Evolutionary conservation across 2,329 filamentous ascomycete species (phyloP).

Genomic region (Epichloe amarillans): DNA sequence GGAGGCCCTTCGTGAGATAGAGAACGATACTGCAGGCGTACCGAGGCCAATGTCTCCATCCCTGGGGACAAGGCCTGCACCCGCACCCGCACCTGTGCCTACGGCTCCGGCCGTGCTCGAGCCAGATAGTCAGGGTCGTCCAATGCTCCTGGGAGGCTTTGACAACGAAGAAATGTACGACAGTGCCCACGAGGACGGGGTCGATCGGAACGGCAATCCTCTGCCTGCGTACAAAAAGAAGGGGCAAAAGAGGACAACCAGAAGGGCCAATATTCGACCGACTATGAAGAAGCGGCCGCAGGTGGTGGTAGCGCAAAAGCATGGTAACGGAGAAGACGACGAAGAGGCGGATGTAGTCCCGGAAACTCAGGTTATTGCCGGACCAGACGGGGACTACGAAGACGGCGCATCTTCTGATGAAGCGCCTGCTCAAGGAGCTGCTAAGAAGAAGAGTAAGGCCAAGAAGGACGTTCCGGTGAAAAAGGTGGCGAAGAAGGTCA

Average conservation of each 20-base stretch:
- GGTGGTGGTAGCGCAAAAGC: conserved; percentile 13
- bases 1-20: conserved; percentile 60
- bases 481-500: conserved; percentile 45
- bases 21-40: conserved; percentile 30
- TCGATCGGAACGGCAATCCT: conserved; percentile 44
- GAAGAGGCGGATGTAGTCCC: conserved; percentile 20
- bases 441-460: conserved; percentile 15
- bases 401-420: conserved; percentile 8
- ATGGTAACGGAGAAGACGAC: conserved; percentile 15
- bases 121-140: conserved; percentile 27
- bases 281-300: conserved; percentile 34
- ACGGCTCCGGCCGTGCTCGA: conserved; percentile 11
- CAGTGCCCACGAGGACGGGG: conserved; percentile 36
- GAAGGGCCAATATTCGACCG: conserved; percentile 50
- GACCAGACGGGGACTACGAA: conserved; percentile 10
- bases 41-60: conserved; percentile 12
- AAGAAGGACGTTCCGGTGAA: conserved; percentile 32
- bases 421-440: conserved; percentile 11
- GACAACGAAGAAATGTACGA: conserved; percentile 50
- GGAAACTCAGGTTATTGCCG: conserved; percentile 15
- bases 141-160: conserved; percentile 43
- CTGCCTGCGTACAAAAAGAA: conserved; percentile 66
- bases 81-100: conserved; percentile 4
- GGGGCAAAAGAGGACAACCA: conserved; percentile 67
- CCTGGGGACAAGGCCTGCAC: conserved; percentile 18